Evolutionary conservation across 805 yeast species (phyloP).

Genomic region (Danielia reshetovae): DNA sequence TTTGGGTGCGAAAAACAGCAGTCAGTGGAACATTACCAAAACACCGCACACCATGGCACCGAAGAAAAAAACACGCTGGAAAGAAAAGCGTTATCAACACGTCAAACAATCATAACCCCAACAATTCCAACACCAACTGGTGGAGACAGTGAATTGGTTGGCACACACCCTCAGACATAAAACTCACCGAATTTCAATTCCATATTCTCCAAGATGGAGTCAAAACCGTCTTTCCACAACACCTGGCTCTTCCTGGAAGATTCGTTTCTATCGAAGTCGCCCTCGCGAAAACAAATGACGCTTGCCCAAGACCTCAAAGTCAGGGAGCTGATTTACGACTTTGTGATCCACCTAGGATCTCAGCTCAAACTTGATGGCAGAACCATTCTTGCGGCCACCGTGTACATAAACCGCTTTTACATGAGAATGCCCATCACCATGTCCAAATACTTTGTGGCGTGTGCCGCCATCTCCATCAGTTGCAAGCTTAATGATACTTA

Average conservation of each 20-base stretch:
- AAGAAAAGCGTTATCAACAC: no score
- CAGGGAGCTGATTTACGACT: constrained; percentile 37
- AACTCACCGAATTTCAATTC: no score
- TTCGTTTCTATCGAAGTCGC: constrained; percentile 26
- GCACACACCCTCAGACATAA: background rate
- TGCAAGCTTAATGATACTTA: constrained; percentile 41
- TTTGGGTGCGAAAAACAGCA: no score
- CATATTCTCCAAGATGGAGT: no score
- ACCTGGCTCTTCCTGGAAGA: constrained; percentile 39
- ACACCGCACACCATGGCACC: no score
- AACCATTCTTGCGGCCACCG: constrained; percentile 41
- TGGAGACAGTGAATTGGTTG: background rate
- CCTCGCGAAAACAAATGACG: constrained; percentile 32
- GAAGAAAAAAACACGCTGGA: no score
- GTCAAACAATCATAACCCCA: no score
- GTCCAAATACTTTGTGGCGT: constrained; percentile 41
- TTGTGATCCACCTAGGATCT: constrained; percentile 34
- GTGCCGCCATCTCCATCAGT: constrained; percentile 41
- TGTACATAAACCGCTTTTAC: constrained; percentile 36
- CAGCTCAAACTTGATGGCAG: constrained; percentile 35
- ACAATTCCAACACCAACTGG: background rate
- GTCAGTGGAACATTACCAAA: no score
- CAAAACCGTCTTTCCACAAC: constrained; percentile 17
- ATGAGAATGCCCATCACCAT: constrained; percentile 41
- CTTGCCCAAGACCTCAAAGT: constrained; percentile 35